Evolutionary conservation across 345 rosid genomes (phyloP), one percentile per base, ranked within the genome.

Genomic region (Brassica carinata): DNA sequence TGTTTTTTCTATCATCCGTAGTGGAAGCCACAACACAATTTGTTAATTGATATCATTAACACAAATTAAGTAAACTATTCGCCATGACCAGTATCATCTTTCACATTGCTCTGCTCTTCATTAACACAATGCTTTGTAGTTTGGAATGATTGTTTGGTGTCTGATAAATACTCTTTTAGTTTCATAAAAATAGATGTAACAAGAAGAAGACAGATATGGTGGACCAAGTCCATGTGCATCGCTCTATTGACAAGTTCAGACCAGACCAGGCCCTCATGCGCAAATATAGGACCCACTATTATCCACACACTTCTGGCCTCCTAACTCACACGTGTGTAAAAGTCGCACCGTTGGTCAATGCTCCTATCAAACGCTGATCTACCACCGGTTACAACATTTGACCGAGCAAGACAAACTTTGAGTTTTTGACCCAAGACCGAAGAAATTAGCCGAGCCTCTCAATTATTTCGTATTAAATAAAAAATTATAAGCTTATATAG

Each of bases 221-320:
- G 58, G 58, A 53, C 58, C 58, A 53, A 53, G 58, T 53, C 58
- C 58, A 53, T 53, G 58, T 53, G 58, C 58, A 53, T 53, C 58
- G 18, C n/a, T 48, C 15, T 11, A 8, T 51, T 51, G 57, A 51
- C 57, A 15, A 53, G 8, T 53, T 53, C 58, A n/a, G 58, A 53
- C 58, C 58, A 53, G 19, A 53, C 58, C 58, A 53, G 58, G 58
- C 58, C 58, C 19, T 48, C 57, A 48, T 14, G 57, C n/a, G 5
- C 7, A 48, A 48, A 48, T 48, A 48, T 13, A 6, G 57, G 57
- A 4, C 57, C 57, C 17, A 48, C 57, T n/a, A 53, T 6, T 53
- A 53, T 53, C 58, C 58, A 53, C 58, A 53, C 58, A 53, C 58
- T 53, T n/a, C 58, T 53, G 19, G 58, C 19, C 58, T 53, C 18